Conservation (phyloP, 768 basidiomycete species). For the Pleurotus giganteus region DNA sequence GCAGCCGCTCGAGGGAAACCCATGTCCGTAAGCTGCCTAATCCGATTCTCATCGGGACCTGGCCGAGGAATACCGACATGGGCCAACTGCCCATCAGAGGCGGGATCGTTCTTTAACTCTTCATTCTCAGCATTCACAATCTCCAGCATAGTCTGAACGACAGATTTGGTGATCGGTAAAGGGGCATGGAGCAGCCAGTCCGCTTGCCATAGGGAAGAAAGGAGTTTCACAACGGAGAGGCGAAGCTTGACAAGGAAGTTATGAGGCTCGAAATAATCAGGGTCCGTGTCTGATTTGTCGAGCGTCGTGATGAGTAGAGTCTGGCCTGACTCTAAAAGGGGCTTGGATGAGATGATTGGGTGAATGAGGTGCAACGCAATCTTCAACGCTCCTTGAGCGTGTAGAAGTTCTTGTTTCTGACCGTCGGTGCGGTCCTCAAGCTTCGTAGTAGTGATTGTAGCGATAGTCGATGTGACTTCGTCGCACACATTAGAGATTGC, state of each 20-base stretch:
- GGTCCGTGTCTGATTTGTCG: conserved; percentile 77
- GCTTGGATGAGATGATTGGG: conserved; percentile 74
- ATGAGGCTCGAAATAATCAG: conserved; percentile 80
- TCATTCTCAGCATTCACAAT: conserved; percentile 83
- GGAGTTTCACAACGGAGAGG: conserved; percentile 61
- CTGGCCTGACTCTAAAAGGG: conserved; percentile 84
- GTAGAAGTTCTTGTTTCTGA: conserved; percentile 63
- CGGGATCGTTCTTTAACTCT: conserved; percentile 49
- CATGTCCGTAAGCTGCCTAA: conserved; percentile 91
- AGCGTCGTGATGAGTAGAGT: conserved; percentile 67
- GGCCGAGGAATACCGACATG: conserved; percentile 13
- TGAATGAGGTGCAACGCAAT: conserved; percentile 75
- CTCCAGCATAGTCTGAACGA: conserved; percentile 77
- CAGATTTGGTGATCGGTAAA: conserved; percentile 67
- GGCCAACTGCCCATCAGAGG: conserved; percentile 7
- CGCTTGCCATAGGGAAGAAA: conserved; percentile 76
- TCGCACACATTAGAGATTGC: conserved; percentile 59
- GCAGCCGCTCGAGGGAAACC: conserved; percentile 91
- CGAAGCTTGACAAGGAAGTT: conserved; percentile 86
- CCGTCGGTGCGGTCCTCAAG: conserved; percentile 56
- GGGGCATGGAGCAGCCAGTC: conserved; percentile 80
- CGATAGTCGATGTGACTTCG: conserved; percentile 55
- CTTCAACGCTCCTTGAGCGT: conserved; percentile 80
- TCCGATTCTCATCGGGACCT: conserved; percentile 72
- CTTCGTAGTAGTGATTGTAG: conserved; percentile 43